Evolutionary conservation across 768 basidiomycete species (phyloP), one percentile per base, ranked within the genome.

Genomic region (Tricholoma sp.): DNA sequence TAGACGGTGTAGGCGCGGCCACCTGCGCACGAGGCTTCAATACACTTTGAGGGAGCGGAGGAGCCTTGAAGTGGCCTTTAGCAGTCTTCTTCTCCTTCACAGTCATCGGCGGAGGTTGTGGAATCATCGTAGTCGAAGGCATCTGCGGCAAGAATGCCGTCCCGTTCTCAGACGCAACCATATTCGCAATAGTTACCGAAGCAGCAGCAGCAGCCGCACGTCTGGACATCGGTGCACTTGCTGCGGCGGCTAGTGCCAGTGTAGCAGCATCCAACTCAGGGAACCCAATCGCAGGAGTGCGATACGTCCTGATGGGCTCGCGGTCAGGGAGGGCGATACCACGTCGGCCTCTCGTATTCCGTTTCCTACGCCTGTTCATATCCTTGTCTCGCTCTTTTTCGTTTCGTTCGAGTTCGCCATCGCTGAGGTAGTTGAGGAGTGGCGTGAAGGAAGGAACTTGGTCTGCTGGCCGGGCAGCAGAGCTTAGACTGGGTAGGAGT

Each of bases 301-400:
- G 86, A 72, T 88, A 90, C 5, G 97, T 98, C 71, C 92, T 81
- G 67, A 90, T 82, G 2, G 93, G 89, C 58, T 99, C 96, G 45
- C 96, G 86, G 67, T 99, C 97, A 0, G 97, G 95, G 22, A 98
- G 75, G 3, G 83, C 83, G 57, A 94, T 79, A 12, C 93, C 92
- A 29, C 90, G 76, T 55, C 89, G 77, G 3, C 88, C 87, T 34
- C 97, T 83, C 1, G 89, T 92, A 64, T 90, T 88, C 52, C 91
- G 85, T 66, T 93, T 89, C 47, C 91, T 77, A 59, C 94, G 86
- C 68, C 88, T 89, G 63, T 84, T 89, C 63, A 89, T 79, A 62
- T 98, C 94, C 74, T 94, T 94, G 70, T 99, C 97, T 58, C 94
- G 83, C 59, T 97, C 94, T 68, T 88, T 89, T 70, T 99, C 96